Evolutionary conservation across 345 rosid species (phyloP), one percentile per base, ranked within the genome.

Genomic region (Atalantia buxifolia): DNA sequence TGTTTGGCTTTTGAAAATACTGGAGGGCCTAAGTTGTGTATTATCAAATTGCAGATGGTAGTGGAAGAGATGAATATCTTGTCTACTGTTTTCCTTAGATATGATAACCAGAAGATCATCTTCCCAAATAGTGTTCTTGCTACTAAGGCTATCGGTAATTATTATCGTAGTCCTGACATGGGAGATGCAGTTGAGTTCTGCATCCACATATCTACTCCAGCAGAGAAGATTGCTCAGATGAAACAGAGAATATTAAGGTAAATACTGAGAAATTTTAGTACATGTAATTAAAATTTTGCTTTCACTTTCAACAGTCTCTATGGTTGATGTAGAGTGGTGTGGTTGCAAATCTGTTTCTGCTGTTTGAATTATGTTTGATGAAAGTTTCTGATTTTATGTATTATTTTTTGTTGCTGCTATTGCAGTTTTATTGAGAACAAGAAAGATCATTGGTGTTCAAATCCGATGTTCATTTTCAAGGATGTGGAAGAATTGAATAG

Each of bases 1-100:
- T 36, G 4, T 45, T 68, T 42, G 1, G 36, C 61, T 24, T 33
- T 66, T 42, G 28, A 4, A 31, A 16, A 42, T 38, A 18, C 9
- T 30, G 59, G 65, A 60, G 16, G n/a, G n/a, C 13, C 66, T 73
- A 67, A 25, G 19, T 19, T 5, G 35, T 63, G 25, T 45, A 56
- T 30, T 13, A 63, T 74, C 42, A 25, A 76, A 69, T 77, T 69
- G 28, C 80, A 95, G 99, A 22, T 93, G 92, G 50, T 93, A n/a
- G 99, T 93, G 71, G 99, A 95, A 84, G 99, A 95, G 87, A 95
- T 95, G 97, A 95, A 93, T 87, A 95, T 95, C 77, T 79, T 95
- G 70, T 91, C 93, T 7, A 92, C 97, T 1, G 79, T 93, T n/a
- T 95, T 95, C 88, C 88, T 95, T 55, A 82, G 97, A 86, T 84